Percentiles rank a stretch among this genome's conserved stretches.
Conservation (phyloP, 495 filamentous ascomycete species). For the Pseudotulostoma volvatum region DNA sequence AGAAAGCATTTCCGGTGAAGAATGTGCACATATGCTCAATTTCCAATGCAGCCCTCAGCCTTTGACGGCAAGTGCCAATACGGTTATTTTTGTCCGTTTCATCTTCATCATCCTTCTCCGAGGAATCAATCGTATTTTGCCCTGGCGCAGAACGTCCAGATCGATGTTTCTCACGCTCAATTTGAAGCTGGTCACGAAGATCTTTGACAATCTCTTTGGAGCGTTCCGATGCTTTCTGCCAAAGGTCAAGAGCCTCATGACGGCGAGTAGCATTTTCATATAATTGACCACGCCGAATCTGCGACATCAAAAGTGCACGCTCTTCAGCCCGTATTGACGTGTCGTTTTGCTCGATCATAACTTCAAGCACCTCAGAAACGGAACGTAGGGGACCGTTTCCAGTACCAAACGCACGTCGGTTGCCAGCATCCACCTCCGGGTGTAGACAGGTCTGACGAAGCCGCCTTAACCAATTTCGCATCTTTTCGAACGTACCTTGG, state of each 20-base stretch:
- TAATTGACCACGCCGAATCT: slow-evolving; percentile 55
- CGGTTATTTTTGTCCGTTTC: slow-evolving; percentile 29
- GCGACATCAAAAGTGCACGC: slow-evolving; percentile 41
- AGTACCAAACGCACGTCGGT: slow-evolving; percentile 48
- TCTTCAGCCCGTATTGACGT: slow-evolving; percentile 46
- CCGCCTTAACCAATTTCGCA: slow-evolving; percentile 51
- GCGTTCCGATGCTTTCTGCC: slow-evolving; percentile 42
- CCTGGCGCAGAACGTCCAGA: slow-evolving; percentile 2
- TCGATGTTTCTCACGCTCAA: slow-evolving; percentile 30
- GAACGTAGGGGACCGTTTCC: slow-evolving; percentile 54
- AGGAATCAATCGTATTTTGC: not conserved
- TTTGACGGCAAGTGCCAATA: slow-evolving; percentile 43
- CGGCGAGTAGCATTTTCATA: slow-evolving; percentile 44
- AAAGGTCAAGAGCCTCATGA: slow-evolving; percentile 46
- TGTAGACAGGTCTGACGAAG: slow-evolving; percentile 81
- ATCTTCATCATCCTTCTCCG: slow-evolving; percentile 26
- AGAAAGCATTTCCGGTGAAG: slow-evolving; percentile 70
- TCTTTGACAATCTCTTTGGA: slow-evolving; percentile 42
- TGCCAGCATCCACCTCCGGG: slow-evolving; percentile 54
- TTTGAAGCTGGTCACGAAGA: slow-evolving; percentile 41
- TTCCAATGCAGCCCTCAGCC: slow-evolving; percentile 56
- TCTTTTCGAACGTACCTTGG: slow-evolving; percentile 37
- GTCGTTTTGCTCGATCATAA: slow-evolving; percentile 77
- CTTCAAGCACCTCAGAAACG: slow-evolving; percentile 65
- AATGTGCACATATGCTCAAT: slow-evolving; percentile 69